Evolutionary conservation across 2,329 filamentous ascomycete species (phyloP), one percentile per base, ranked within the genome.

Genomic region (Macroventuria anomochaeta): DNA sequence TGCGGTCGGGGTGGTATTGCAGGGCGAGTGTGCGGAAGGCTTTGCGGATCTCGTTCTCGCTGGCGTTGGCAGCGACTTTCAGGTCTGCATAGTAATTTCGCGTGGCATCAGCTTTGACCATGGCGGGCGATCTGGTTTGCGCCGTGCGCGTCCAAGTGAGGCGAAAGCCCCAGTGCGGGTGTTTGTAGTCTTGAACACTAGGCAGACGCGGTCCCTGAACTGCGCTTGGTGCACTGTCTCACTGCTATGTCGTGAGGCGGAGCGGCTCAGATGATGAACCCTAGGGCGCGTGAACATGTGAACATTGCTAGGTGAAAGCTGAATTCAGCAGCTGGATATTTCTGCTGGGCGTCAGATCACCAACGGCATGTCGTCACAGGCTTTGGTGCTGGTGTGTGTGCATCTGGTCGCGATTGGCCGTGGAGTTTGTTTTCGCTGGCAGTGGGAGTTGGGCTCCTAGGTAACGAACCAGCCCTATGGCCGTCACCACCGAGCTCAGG

Each of bases 61-160:
- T 85, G 46, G 90, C 90, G 64, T 82, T 83, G 10, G 83, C 78
- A 2, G 85, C 75, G 50, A 96, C 77, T 60, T 90, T 90, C 49
- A 96, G 81, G 77, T 96, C 91, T 57, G 86, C 88, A 76, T 96
- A 96, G 76, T 95, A 95, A 76, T 96, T 89, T 66, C 86, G 84
- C 64, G 81, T 83, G 59, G 83, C 80, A 71, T 90, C 88, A 63
- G 81, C 79, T 76, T 88, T 88, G 65, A 85, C 85, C 88, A 90
- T 90, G 64, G 49, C 53, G 54, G 57, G 51, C 51, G 44, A 36
- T 43, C 34, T 29, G 18, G 51, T 42, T 3, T 44, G 44, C 34
- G 44, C 51, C 39, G 51, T 49, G 51, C 29, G 33, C 39, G 39
- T 26, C 37, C 26, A n/a, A 23, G 15, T 39, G 38, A 53, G 38